Evolutionary conservation across 768 basidiomycete genomes (phyloP), one percentile per base, ranked within the genome.

Genomic region (Ephemerocybe angulata): DNA sequence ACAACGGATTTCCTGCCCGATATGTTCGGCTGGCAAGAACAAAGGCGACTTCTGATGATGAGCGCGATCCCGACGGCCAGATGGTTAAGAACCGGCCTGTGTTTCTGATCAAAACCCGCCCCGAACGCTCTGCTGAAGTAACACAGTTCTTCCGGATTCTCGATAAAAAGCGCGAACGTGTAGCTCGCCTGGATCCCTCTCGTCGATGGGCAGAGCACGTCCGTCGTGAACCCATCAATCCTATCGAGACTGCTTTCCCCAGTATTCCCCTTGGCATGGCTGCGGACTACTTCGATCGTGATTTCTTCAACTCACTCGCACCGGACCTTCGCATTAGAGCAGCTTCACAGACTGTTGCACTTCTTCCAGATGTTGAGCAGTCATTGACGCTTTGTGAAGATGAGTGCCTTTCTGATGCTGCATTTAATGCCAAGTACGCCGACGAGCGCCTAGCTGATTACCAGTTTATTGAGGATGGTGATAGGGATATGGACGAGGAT

Each of bases 31-130:
- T 59, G 6, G 28, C 56, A 3, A 38, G 37, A 37, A 22, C 53
- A 44, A 58, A 61, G 35, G 60, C 60, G 15, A 61, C 58, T 21
- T 61, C 60, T 17, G 61, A 62, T 41, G 58, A 62, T 35, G 58
- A 62, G 50, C 35, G 25, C 5, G 61, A 62, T 48, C 56, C 58
- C n/a, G 28, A 50, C 19, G 55, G 55, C 21, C 15, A 40, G 8
- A 27, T 10, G 19, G 53, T 29, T 11, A 25, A 54, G 2, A 41
- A 35, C 3, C 37, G 40, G 33, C 21, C 51, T 25, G 22, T 60
- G 25, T 57, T 21, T 19, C 30, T 54, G 10, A 41, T 57, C 31
- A 57, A 57, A 38, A 48, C 50, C 28, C 51, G 50, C 22, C 51
- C 33, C 25, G 51, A 56, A 52, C 42, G 51, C 27, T 56, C 55